A percentile compares a stretch with the other conserved stretches of the same genome.
Conservation (phyloP, 2,329 filamentous ascomycete genomes). For the Seiridium unicorne region DNA sequence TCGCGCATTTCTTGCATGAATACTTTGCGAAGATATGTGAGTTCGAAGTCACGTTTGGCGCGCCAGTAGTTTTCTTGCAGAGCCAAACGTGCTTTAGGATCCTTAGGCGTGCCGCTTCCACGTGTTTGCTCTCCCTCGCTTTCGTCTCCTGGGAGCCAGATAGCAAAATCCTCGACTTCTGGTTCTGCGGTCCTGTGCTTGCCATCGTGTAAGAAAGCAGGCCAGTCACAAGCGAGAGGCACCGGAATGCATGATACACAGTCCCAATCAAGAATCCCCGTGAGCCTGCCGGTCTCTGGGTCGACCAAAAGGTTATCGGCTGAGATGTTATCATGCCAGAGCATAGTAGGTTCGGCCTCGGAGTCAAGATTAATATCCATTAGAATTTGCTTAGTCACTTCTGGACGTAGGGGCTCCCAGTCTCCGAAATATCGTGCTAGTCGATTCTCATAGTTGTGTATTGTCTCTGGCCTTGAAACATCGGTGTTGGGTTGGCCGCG, state of each 20-base stretch:
- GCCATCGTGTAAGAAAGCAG: slow-evolving; percentile 25
- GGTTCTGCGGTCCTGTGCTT: slow-evolving; percentile 17
- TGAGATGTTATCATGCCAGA: slow-evolving; percentile 30
- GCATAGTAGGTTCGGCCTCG: slow-evolving; percentile 18
- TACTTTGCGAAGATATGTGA: slow-evolving; percentile 19
- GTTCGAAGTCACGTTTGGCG: slow-evolving; percentile 18
- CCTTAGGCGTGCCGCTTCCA: too few species aligned
- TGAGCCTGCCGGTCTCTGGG: slow-evolving; percentile 21
- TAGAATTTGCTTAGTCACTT: background rate
- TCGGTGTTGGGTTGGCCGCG: too few species aligned
- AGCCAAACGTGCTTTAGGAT: background rate
- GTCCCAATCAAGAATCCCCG: slow-evolving; percentile 32
- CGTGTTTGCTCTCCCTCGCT: background rate
- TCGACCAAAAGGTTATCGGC: slow-evolving; percentile 33
- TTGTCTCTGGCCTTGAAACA: background rate
- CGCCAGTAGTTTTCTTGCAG: slow-evolving; percentile 14
- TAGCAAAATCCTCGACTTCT: background rate
- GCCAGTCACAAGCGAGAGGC: slow-evolving; percentile 27
- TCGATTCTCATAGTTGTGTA: background rate
- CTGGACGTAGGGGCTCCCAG: background rate
- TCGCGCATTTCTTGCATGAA: slow-evolving; percentile 23
- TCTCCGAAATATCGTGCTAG: background rate
- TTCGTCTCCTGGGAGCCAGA: background rate
- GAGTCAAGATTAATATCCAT: background rate
- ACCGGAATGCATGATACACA: slow-evolving; percentile 28